Evolutionary conservation across 1,139 yeast genomes (phyloP), one percentile per base, ranked within the genome.

Genomic region (Suhomyces atakaporum): DNA sequence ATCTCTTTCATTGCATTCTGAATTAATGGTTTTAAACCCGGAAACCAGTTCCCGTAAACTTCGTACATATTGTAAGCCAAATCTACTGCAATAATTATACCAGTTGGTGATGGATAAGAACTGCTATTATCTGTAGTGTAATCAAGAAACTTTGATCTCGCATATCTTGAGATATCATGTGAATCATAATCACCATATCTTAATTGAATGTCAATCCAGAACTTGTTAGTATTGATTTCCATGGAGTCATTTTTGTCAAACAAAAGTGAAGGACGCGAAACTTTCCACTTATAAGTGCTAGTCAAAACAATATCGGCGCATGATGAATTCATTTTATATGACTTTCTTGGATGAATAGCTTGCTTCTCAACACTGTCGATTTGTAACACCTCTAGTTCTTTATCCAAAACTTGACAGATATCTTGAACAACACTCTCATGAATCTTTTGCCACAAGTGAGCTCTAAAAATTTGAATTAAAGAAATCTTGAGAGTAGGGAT

Each of bases 391-490:
- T 87, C 95, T 57, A 88, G 68, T 54, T 92, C 96, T 38, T 83
- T 82, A 56, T 94, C 98, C 23, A 94, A 67, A 11, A 90, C 94
- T 56, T 90, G 97, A 53, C 96, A 89, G 25, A 92, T 55, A 68
- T 92, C 98, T 58, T 88, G 88, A 3, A 94, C 96, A 32, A 94
- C 75, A 60, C 95, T 84, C 61, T 94, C 99, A 58, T 94, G 99
- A 38, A 94, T 94, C 62, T 94, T 94, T 58, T 94, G 99, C 99
- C 99, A 94, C 54, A 94, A 76, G 68, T 94, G 99, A 0, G 98
- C 97, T 40, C 99, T 73, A 73, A 94, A 94, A 3, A 94, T 89
- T 60, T 94, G 99, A 57, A 94, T 90, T 45, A 92, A 72, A 1
- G 98, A 92, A 25, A 94, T 92, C 62, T 94, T 94, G 51, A 94